Conservation (phyloP, 768 basidiomycete genomes). For the Amanita inopinata region DNA sequence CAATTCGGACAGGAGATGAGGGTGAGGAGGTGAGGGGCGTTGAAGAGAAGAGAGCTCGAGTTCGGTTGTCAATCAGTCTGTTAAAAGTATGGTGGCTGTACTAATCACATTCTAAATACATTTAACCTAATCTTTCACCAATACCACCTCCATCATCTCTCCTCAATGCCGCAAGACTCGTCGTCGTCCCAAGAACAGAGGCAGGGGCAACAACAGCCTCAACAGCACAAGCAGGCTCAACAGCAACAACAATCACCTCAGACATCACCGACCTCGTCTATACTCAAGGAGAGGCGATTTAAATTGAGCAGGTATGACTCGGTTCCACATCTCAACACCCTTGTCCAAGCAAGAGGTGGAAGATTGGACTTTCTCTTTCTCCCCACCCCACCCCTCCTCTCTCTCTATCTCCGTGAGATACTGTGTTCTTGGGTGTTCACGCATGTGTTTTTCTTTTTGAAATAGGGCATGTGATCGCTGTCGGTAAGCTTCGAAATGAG, state of each 20-base stretch:
- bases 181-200: neutral
- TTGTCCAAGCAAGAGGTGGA: too few relatives aligned
- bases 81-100: too few relatives aligned
- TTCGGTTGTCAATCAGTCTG: too few relatives aligned
- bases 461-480: conserved; percentile 82
- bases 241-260: too few relatives aligned
- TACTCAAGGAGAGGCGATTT: conserved; percentile 75
- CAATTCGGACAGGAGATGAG: too few relatives aligned
- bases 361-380: too few relatives aligned
- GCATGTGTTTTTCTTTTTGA: conserved; percentile 13
- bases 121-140: conserved; percentile 12
- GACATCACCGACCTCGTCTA: conserved; percentile 29
- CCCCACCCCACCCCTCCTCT: too few relatives aligned
- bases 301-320: conserved; percentile 70
- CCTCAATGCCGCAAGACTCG: conserved; percentile 23
- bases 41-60: too few relatives aligned
- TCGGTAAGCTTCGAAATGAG: conserved; percentile 44
- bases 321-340: neutral
- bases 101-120: too few relatives aligned
- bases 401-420: too few relatives aligned
- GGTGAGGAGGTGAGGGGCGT: too few relatives aligned
- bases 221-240: conserved; percentile 30
- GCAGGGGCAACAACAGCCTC: neutral
- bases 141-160: conserved; percentile 33
- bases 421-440: neutral